Evolutionary conservation across 345 rosid species (phyloP), one percentile per base, ranked within the genome.

Genomic region (Lepidium didymum): DNA sequence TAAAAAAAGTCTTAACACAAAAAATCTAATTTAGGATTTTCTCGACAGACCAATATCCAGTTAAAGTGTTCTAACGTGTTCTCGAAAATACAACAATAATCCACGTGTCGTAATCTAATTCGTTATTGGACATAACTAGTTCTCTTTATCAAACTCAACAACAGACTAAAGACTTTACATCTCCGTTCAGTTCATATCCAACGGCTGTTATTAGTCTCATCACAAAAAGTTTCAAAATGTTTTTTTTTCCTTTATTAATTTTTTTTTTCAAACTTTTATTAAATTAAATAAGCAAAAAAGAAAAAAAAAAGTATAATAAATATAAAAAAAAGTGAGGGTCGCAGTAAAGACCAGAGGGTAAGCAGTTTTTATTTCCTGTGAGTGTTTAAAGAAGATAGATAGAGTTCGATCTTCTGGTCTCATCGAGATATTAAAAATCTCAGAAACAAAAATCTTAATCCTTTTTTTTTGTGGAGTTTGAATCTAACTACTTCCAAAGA

Each of bases 331-430:
- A 45, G 69, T 38, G 74, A 75, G 65, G 59, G 74, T 68, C 41
- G 68, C 51, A 67, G 69, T 73, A 59, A 73, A 52, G 59, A 62
- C 38, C 60, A 68, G 70, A 74, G 55, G 73, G 74, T 61, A 68
- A 61, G 62, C 73, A 67, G 77, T 74, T 74, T 54, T 40, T 14
- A 40, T 65, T 33, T 50, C 36, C n/a, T 55, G 55, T 65, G 23
- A 40, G 38, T 51, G 62, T 67, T 18, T 55, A 15, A 62, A 60
- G 74, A 62, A 68, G 74, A 68, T 51, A 74, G 60, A 62, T 41
- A 51, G 64, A 56, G 56, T 67, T 59, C 21, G 44, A 64, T 64
- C 77, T 64, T 64, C 77, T 64, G 66, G 77, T 73, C 41, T 72
- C 68, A 36, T 73, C 56, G 41, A 49, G 50, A 51, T 8, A 29